These are phyloP conservation scores for Ceriops tagal DNA, from an alignment of 345 rosid genomes.

Conservation along the genomic window DNA sequence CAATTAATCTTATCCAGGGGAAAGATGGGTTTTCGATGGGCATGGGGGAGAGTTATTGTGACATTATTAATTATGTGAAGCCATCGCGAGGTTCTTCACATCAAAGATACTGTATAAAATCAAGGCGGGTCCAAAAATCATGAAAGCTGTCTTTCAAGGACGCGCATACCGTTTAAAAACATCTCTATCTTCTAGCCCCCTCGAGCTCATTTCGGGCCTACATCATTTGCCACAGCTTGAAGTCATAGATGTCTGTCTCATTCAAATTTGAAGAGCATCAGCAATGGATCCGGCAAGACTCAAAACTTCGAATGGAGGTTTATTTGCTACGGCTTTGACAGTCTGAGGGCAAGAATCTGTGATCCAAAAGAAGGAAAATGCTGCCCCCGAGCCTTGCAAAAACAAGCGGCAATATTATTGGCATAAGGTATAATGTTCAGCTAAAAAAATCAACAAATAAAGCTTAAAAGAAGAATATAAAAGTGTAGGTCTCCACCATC, in stretches of 20 bases:
- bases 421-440: neutral
- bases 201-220: no score
- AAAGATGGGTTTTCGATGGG: neutral
- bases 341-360: conserved; percentile 94
- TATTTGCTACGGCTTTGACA: conserved; percentile 67
- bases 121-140: no score
- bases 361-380: conserved; percentile 87
- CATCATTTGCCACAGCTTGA: no score
- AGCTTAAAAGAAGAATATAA: neutral
- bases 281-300: conserved; percentile 93
- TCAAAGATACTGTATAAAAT: neutral
- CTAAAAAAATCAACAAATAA: neutral
- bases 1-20: neutral
- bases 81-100: neutral
- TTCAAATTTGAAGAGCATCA: conserved; percentile 76
- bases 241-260: neutral
- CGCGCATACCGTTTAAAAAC: no score
- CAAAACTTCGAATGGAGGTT: conserved; percentile 81
- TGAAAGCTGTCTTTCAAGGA: no score
- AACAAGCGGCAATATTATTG: neutral
- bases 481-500: conserved; percentile 39
- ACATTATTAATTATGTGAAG: neutral
- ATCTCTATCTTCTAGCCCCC: no score
- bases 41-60: neutral
- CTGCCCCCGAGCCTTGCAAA: conserved; percentile 43